Base-by-base conservation (phyloP, 371 early-diverging fungal genomes). In the Rhizopus stolonifer region DNA sequence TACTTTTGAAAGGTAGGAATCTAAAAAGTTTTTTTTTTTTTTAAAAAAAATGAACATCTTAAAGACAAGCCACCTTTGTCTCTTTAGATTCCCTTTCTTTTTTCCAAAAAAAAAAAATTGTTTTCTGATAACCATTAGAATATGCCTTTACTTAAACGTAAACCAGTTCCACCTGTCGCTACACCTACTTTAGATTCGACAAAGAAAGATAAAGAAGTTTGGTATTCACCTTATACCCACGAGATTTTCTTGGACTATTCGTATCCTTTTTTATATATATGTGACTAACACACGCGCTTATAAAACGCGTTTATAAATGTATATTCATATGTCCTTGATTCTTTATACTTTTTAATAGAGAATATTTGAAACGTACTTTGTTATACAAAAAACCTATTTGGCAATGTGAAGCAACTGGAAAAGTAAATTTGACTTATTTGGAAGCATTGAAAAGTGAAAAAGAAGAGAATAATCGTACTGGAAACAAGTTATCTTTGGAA, bases 211-310 rank as follows among this genome's bases (percentile, higher is more conserved):
- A 67, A 64, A 11, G 76, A 80, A 47, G 92, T 92, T 22, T 94
- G 83, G 81, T 79, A 86, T 62, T 85, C 89, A 62, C 70, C 83
- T 13, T 81, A 82, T 58, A 91, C 93, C 2, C 84, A 88, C 36
- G 95, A 95, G 71, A 83, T 89, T 61, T 92, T 93, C 50, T 67
- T 72, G 22, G 81, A 81, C 54, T 95, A 94, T 67, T 85, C 91
- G 92, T 92, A 84, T 67, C 40, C 47, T 58, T 62, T 29, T 51
- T 48, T 56, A 15, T 42, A n/a, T 49, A 19, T 47, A 34, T 42
- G 17, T 44, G 10, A 15, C 48, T 48, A 21, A 38, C 24, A 32
- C 13, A 29, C 6, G 15, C 49, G 6, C 21, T 4, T 26, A 14
- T 17, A n/a, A 15, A 29, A 38, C 58, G 49, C 50, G 57, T 49